These are phyloP conservation scores for Aspergillus costaricaensis DNA, from an alignment of 2,329 filamentous ascomycete genomes.

Conservation along the genomic window DNA sequence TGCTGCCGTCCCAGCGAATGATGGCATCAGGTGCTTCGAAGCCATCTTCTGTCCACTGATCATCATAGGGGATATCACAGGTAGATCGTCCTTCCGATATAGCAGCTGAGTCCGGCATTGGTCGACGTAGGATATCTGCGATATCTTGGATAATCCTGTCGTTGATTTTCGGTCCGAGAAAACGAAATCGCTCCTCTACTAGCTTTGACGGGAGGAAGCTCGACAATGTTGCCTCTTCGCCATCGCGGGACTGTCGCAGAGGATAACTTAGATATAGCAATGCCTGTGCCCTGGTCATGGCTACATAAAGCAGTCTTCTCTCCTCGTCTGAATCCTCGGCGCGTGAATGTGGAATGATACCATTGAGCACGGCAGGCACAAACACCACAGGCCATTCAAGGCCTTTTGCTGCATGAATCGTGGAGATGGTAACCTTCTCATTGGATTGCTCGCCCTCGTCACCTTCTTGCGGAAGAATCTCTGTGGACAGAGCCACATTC, in stretches of 20 bases:
- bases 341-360: slow-evolving; percentile 84
- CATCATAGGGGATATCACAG: slow-evolving; percentile 60
- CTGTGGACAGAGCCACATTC: slow-evolving; percentile 83
- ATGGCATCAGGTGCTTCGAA: slow-evolving; percentile 44
- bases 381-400: slow-evolving; percentile 97
- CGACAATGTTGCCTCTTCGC: slow-evolving; percentile 66
- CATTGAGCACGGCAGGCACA: slow-evolving; percentile 84
- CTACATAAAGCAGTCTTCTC: slow-evolving; percentile 84
- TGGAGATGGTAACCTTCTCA: slow-evolving; percentile 80
- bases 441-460: slow-evolving; percentile 56
- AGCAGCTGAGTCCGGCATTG: slow-evolving; percentile 57
- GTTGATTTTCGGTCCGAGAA: slow-evolving; percentile 70
- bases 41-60: slow-evolving; percentile 67
- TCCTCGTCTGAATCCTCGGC: slow-evolving; percentile 87
- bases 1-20: slow-evolving; percentile 40
- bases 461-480: slow-evolving; percentile 57
- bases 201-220: slow-evolving; percentile 65
- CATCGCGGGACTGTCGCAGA: slow-evolving; percentile 62
- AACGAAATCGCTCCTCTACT: slow-evolving; percentile 57
- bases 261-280: slow-evolving; percentile 85
- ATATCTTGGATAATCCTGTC: slow-evolving; percentile 64
- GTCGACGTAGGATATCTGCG: slow-evolving; percentile 69
- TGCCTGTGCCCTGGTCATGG: slow-evolving; percentile 90
- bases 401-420: slow-evolving; percentile 93
- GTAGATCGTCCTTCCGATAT: slow-evolving; percentile 53